phyloP scores from a whole-genome alignment of 495 filamentous ascomycete species.

The Podospora fimiseda region DNA sequence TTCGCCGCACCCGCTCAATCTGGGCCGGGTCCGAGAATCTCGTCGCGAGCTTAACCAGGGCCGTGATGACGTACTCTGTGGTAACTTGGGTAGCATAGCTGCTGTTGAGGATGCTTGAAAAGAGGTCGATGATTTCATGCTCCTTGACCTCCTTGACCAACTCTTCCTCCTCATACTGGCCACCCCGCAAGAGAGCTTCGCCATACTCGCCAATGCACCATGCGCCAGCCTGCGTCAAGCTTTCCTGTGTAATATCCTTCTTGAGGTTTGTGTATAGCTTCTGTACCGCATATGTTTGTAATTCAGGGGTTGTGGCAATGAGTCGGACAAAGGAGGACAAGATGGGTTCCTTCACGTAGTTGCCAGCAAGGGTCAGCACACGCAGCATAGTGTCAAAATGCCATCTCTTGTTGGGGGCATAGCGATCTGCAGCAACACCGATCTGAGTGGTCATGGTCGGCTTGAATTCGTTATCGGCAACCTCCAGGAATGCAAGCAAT shows the following conservation, averaged over 20 bases:
- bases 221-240: conserved; percentile 84
- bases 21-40: conserved; percentile 76
- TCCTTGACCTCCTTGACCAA: conserved; percentile 84
- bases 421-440: conserved; percentile 91
- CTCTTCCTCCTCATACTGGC: conserved; percentile 93
- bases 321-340: conserved; percentile 93
- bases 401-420: conserved; percentile 94
- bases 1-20: conserved; percentile 72
- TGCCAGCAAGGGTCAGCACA: conserved; percentile 89
- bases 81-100: conserved; percentile 84
- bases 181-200: conserved; percentile 77
- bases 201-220: conserved; percentile 99
- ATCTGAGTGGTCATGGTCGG: conserved; percentile 95
- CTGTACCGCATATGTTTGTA: conserved; percentile 94
- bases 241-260: conserved; percentile 95
- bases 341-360: conserved; percentile 96
- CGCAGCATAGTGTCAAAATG: conserved; percentile 95
- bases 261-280: conserved; percentile 87
- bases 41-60: conserved; percentile 91
- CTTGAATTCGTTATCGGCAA: conserved; percentile 98
- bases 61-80: conserved; percentile 91
- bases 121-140: conserved; percentile 83
- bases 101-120: conserved; percentile 85
- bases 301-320: conserved; percentile 86
- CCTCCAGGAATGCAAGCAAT: conserved; percentile 87